Conservation (phyloP, 225 moss, liverwort and hornwort genomes). For the Pseudisothecium myosuroides region DNA sequence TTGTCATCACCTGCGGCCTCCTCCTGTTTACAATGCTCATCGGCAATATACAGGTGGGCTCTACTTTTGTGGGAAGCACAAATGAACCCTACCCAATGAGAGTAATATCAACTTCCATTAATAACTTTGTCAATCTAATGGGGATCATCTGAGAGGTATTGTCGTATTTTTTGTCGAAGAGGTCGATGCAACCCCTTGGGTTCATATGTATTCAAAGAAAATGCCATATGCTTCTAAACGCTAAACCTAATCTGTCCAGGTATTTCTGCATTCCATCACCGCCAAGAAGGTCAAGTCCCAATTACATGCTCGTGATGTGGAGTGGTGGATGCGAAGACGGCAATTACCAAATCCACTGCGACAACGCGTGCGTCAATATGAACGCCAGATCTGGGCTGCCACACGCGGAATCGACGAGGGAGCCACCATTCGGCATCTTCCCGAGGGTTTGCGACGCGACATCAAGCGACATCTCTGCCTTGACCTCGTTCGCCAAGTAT, state of each 20-base stretch:
- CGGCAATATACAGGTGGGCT: slow-evolving; percentile 77
- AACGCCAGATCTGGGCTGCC: slow-evolving; percentile 83
- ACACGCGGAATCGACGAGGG: slow-evolving; percentile 79
- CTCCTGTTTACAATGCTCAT: slow-evolving; percentile 81
- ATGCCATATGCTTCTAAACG: background rate
- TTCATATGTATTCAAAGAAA: background rate
- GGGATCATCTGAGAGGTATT: background rate
- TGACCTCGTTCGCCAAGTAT: slow-evolving; percentile 73
- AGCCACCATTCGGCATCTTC: slow-evolving; percentile 55
- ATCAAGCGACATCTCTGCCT: slow-evolving; percentile 80
- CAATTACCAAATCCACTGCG: slow-evolving; percentile 54
- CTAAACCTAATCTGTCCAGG: slow-evolving; percentile 11
- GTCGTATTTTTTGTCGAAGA: background rate
- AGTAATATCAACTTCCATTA: background rate
- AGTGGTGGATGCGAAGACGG: slow-evolving; percentile 91
- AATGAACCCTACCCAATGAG: background rate
- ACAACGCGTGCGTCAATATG: slow-evolving; percentile 65
- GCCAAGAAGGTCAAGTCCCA: slow-evolving; percentile 67
- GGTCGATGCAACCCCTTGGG: background rate
- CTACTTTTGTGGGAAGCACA: background rate
- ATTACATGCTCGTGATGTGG: slow-evolving; percentile 63
- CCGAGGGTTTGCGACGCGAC: slow-evolving; percentile 74
- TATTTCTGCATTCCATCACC: slow-evolving; percentile 72
- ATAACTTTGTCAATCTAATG: background rate
- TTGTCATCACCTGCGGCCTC: slow-evolving; percentile 63